Conservation (phyloP, 1,284 basidiomycete species). For the Boletellus deceptivus region DNA sequence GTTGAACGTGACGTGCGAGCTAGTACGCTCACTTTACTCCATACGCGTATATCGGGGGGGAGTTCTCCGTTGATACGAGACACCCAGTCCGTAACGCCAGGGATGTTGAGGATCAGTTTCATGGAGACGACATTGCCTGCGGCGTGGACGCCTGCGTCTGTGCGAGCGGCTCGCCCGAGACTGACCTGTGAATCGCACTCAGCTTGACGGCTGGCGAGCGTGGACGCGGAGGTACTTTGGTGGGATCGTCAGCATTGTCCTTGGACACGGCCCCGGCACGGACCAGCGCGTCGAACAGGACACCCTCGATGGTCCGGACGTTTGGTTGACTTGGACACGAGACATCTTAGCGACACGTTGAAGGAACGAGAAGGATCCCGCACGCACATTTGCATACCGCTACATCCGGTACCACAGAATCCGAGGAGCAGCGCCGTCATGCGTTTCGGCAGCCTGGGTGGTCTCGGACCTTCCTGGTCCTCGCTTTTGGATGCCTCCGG, state of each 20-base stretch:
- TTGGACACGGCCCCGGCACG: slow-evolving; percentile 88
- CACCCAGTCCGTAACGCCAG: slow-evolving; percentile 70
- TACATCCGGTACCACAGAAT: slow-evolving; percentile 81
- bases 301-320: slow-evolving; percentile 86
- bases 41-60: slow-evolving; percentile 89
- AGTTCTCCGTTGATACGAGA: slow-evolving; percentile 83
- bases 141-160: slow-evolving; percentile 97
- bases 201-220: background rate
- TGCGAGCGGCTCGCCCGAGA: slow-evolving; percentile 88
- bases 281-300: slow-evolving; percentile 85
- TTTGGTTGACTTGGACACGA: slow-evolving; percentile 44
- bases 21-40: slow-evolving; percentile 68
- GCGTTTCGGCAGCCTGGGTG: slow-evolving; percentile 66
- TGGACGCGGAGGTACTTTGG: slow-evolving; percentile 56
- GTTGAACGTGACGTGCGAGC: background rate
- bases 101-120: slow-evolving; percentile 82
- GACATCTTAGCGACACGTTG: background rate
- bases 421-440: slow-evolving; percentile 73
- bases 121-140: slow-evolving; percentile 92
- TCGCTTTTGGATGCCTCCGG: slow-evolving; percentile 30
- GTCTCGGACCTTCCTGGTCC: slow-evolving; percentile 30
- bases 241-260: slow-evolving; percentile 90
- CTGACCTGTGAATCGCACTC: slow-evolving; percentile 54
- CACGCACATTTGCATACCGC: slow-evolving; percentile 93
- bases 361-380: background rate